These are phyloP conservation scores for Suhomyces pyralidae DNA, from an alignment of 805 yeast species.

Conservation along the genomic window DNA sequence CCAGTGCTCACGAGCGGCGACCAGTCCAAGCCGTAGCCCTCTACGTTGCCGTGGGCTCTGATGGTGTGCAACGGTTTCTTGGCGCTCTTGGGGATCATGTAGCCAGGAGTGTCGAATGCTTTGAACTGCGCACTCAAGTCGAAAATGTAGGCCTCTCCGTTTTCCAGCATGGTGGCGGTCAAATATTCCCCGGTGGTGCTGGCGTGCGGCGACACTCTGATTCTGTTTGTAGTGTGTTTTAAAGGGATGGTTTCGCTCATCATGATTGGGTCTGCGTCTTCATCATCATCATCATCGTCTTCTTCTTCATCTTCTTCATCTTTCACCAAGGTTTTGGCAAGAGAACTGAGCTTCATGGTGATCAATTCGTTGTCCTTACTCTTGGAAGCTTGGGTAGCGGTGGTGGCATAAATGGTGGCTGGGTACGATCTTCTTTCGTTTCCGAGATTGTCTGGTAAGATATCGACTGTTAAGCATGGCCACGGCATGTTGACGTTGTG, in stretches of 20 bases:
- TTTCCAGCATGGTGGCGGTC: constrained; percentile 85
- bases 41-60: constrained; percentile 86
- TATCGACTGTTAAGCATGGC: constrained; percentile 93
- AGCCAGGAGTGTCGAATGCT: constrained; percentile 88
- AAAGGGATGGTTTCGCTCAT: constrained; percentile 80
- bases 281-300: constrained; percentile 69
- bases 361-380: constrained; percentile 86
- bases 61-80: constrained; percentile 83
- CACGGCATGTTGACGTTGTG: constrained; percentile 92
- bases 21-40: constrained; percentile 98
- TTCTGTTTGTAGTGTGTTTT: constrained; percentile 81
- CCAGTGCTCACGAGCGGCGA: constrained; percentile 82
- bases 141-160: constrained; percentile 83
- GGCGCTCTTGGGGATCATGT: constrained; percentile 67
- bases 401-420: constrained; percentile 76
- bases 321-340: constrained; percentile 81
- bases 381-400: constrained; percentile 91
- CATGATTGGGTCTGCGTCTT: constrained; percentile 76
- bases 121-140: constrained; percentile 77
- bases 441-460: constrained; percentile 84
- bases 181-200: constrained; percentile 71
- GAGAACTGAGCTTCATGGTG: constrained; percentile 75
- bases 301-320: constrained; percentile 77
- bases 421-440: constrained; percentile 87
- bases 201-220: constrained; percentile 80